Evolutionary conservation across 164 flowering plant species (phyloP), one percentile per base, ranked within the genome.

Genomic region (Protea cynaroides): DNA sequence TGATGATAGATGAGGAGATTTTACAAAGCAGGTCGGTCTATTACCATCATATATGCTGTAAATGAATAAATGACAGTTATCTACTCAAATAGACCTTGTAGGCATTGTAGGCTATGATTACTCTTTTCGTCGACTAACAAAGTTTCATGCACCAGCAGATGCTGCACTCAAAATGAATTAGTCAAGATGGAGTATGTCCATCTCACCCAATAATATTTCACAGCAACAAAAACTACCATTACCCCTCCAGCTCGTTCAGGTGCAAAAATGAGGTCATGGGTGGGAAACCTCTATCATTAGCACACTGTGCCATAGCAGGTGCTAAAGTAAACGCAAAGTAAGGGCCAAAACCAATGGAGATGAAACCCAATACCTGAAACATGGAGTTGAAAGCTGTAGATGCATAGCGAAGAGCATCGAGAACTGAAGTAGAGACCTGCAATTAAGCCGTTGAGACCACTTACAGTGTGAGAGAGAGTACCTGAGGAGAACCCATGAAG

Each of bases 241-340:
- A 90, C 97, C 96, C 91, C 99, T 65, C 94, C 87, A 75, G 96
- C 97, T 49, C 73, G 75, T 72, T 84, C 84, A 22, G 99, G 97
- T n/a, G 94, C 81, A 70, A 91, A 81, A 79, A 94, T 91, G 59
- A 88, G 85, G 66, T 91, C 85, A 64, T 86, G 60, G n/a, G n/a
- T 22, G 94, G 79, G 69, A 91, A 88, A 34, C 92, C 96, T 73
- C 75, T 81, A 37, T 86, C 92, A 25, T 89, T 76, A 61, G 97
- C 97, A 75, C 76, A 80, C 51, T 85, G 86, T 25, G 96, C 99
- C 67, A 94, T 86, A 9, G 34, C 34, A 29, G 34, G 34, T 29
- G 34, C 46, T 40, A 40, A 40, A 40, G 52, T 13, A 49, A 49
- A 49, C 15, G 7, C 52, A 1, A 40, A 37, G 7, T 4, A 4